Evolutionary conservation across 306 rosid genomes (phyloP).

Genomic region (Trifolium pratense): DNA sequence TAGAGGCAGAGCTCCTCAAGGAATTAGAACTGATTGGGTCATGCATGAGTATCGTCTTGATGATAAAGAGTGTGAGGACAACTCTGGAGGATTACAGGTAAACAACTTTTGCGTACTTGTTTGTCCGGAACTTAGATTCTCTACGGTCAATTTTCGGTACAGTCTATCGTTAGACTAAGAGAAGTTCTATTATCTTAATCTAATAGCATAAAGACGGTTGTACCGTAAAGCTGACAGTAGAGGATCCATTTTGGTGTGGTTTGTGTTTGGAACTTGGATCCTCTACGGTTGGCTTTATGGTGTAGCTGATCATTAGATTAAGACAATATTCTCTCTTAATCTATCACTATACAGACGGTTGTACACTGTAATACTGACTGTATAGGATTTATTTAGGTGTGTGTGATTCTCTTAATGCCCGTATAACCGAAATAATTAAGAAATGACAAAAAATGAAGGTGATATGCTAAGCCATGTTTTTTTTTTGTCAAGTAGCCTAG

Average conservation of each 20-base stretch:
- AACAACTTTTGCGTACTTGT: background rate
- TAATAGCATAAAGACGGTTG: background rate
- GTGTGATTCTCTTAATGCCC: background rate
- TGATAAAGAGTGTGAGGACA: constrained; percentile 77
- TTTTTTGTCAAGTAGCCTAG: too few species aligned
- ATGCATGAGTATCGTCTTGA: constrained; percentile 99
- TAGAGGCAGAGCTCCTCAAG: constrained; percentile 98
- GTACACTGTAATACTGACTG: background rate
- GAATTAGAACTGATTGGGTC: constrained; percentile 94
- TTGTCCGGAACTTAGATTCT: background rate
- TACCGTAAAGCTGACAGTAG: background rate
- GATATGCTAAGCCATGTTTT: too few species aligned
- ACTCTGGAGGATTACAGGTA: constrained; percentile 79
- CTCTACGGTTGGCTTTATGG: background rate
- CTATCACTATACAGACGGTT: background rate
- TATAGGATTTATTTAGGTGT: background rate
- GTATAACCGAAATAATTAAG: background rate
- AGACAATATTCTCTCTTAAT: too few species aligned
- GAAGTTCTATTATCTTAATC: background rate
- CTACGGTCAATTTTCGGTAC: background rate
- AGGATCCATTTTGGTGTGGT: background rate
- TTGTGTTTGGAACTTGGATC: background rate
- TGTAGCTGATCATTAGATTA: background rate
- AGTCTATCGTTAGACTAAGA: background rate
- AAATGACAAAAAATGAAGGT: background rate